Conservation (phyloP, 352 stramenopile genomes). For the Pythium vanterpoolii region DNA sequence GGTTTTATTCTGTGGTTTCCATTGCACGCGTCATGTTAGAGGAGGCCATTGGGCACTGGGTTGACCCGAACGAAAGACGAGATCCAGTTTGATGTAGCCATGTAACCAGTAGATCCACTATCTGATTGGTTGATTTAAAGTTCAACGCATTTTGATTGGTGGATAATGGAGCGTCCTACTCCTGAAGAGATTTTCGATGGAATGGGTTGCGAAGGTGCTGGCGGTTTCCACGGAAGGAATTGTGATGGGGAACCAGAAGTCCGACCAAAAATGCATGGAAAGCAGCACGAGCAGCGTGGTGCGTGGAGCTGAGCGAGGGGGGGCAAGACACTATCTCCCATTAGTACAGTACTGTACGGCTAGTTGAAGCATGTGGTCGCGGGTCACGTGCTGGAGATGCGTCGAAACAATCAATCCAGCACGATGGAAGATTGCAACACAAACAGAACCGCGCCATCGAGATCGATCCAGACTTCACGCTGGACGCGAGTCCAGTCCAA, state of each 20-base stretch:
- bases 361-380: background rate
- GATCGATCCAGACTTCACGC: background rate
- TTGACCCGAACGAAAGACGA: background rate
- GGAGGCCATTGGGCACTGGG: background rate
- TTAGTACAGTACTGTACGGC: background rate
- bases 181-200: constrained; percentile 18
- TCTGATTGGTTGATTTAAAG: constrained; percentile 11
- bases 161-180: background rate
- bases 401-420: no score
- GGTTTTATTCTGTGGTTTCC: constrained; percentile 3
- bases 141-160: constrained; percentile 4
- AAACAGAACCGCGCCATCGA: no score
- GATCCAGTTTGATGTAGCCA: constrained; percentile 12
- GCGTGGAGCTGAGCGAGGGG: no score
- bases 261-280: background rate
- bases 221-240: constrained; percentile 20
- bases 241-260: background rate
- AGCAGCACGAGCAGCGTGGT: background rate
- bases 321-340: background rate
- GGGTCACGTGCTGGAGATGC: no score
- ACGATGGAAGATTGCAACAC: background rate
- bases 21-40: constrained; percentile 1
- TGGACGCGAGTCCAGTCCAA: no score
- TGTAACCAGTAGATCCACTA: background rate
- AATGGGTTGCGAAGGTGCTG: constrained; percentile 5